These are phyloP conservation scores for Gossypium arboreum DNA, from an alignment of 345 rosid species.

Conservation along the genomic window DNA sequence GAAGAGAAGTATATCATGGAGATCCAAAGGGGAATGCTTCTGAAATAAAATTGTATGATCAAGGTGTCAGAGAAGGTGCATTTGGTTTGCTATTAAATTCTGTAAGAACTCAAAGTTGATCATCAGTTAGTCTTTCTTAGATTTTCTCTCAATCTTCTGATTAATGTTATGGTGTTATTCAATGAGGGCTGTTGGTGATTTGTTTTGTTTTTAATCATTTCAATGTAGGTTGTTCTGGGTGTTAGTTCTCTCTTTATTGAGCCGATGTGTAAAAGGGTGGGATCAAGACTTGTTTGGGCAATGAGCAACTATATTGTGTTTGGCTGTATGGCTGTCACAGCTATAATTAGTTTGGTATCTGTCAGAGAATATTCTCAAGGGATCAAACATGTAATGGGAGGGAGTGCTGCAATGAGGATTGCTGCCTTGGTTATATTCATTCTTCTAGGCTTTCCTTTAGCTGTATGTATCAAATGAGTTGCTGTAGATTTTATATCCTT, in stretches of 20 bases:
- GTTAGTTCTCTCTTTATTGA: slow-evolving; percentile 82
- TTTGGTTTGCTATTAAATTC: slow-evolving; percentile 99
- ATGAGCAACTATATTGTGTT: slow-evolving; percentile 79
- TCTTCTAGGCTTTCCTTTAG: slow-evolving; percentile 93
- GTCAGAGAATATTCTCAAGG: slow-evolving; percentile 47
- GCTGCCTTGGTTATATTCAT: slow-evolving; percentile 77
- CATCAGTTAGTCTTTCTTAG: slow-evolving; percentile 20
- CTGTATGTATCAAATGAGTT: slow-evolving; percentile 52
- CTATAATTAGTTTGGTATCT: slow-evolving; percentile 73
- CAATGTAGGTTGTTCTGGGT: slow-evolving; percentile 81
- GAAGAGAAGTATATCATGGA: slow-evolving; percentile 95
- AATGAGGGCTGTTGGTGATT: not conserved
- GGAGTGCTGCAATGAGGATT: slow-evolving; percentile 52
- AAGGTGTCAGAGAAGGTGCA: slow-evolving; percentile 98
- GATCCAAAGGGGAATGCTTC: slow-evolving; percentile 62
- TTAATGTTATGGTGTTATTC: not conserved
- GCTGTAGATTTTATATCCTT: not conserved
- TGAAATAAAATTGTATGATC: slow-evolving; percentile 58
- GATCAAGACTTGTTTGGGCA: slow-evolving; percentile 86
- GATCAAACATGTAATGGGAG: slow-evolving; percentile 56
- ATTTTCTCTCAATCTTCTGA: not conserved
- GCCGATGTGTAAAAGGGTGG: slow-evolving; percentile 82
- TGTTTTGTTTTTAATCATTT: not conserved
- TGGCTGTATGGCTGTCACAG: slow-evolving; percentile 80
- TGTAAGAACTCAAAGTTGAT: slow-evolving; percentile 68